Evolutionary conservation across 805 yeast genomes (phyloP).

Genomic region (Kuraishia floccosa): DNA sequence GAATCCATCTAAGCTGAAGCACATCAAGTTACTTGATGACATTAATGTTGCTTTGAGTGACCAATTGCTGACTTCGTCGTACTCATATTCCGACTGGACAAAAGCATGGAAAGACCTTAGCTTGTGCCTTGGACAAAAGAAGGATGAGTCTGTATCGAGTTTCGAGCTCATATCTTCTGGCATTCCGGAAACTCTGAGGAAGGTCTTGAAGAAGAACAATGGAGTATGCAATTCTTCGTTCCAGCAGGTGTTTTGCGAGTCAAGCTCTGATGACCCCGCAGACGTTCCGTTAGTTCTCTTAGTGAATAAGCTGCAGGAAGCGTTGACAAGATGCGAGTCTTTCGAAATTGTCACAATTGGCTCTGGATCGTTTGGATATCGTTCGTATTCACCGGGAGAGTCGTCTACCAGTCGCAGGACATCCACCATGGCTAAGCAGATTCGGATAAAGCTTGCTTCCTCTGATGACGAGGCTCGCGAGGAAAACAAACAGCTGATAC

Average conservation of each 20-base stretch:
- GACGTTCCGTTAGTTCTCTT: slow-evolving; percentile 28
- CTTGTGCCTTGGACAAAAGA: too few species aligned
- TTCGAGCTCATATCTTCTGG: slow-evolving; percentile 70
- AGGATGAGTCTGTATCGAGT: slow-evolving; percentile 58
- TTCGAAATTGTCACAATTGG: slow-evolving; percentile 54
- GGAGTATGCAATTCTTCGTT: slow-evolving; percentile 31
- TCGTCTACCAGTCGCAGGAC: slow-evolving; percentile 22
- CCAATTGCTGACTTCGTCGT: too few species aligned
- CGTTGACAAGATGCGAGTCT: slow-evolving; percentile 61
- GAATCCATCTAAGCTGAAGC: too few species aligned
- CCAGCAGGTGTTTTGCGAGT: slow-evolving; percentile 24
- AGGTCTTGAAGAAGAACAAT: slow-evolving; percentile 19
- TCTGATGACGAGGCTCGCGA: slow-evolving; percentile 20
- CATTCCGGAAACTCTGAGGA: slow-evolving; percentile 31
- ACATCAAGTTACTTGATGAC: too few species aligned
- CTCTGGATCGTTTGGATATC: slow-evolving; percentile 2
- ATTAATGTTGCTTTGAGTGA: too few species aligned
- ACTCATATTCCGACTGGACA: too few species aligned
- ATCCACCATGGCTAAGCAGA: slow-evolving; percentile 59
- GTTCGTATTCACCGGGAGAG: slow-evolving; percentile 7
- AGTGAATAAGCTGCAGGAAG: slow-evolving; percentile 56
- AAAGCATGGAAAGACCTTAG: too few species aligned
- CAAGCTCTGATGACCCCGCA: slow-evolving; percentile 15
- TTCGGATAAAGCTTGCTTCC: slow-evolving; percentile 43
- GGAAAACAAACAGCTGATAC: slow-evolving; percentile 16